Base-by-base conservation (phyloP, 306 rosid genomes). In the Vachellia collinsii region DNA sequence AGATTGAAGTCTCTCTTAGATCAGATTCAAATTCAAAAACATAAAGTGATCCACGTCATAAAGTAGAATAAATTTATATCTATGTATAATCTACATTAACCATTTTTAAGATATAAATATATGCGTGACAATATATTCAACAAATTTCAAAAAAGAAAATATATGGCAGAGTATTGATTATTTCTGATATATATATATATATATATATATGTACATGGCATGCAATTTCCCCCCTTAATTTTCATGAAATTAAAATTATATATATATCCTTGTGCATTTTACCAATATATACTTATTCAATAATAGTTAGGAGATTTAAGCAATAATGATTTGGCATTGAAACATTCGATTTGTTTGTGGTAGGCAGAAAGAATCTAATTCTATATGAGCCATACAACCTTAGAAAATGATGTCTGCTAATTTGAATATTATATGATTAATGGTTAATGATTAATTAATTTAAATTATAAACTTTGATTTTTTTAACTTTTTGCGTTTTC, bases 351-450 rank as follows among this genome's bases (percentile, higher is more conserved):
- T 64, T 84, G 46, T 78, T 72, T 72, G 79, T 77, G 86, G 88
- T 85, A 66, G 85, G 89, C 83, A 80, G 38, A 29, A 54, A 82
- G 91, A 86, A 90, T 84, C 93, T 2, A 74, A 86, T 89, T 83
- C 93, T 42, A 38, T 47, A 25, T 67, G 5, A 56, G 63, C 51
- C n/a, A n/a, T 37, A 25, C 47, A 84, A 67, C 79, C 62, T 85
- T 80, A 37, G 44, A 67, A 85, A 81, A 81, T 69, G 76, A 22
- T 81, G 72, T 77, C 50, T 72, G 9, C 87, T 48, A 29, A 72
- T 79, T 54, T 50, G 20, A 56, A 29, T 74, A 66, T 75, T 29
- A 29, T 29, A 0, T n/a, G 3, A 19, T 20, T 5, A n/a, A 17
- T 54, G 22, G 22, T 17, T 77, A 71, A 70, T 53, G 11, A n/a